Base-by-base conservation (phyloP, 1,284 basidiomycete species). In the Cryptococcus sp. region DNA sequence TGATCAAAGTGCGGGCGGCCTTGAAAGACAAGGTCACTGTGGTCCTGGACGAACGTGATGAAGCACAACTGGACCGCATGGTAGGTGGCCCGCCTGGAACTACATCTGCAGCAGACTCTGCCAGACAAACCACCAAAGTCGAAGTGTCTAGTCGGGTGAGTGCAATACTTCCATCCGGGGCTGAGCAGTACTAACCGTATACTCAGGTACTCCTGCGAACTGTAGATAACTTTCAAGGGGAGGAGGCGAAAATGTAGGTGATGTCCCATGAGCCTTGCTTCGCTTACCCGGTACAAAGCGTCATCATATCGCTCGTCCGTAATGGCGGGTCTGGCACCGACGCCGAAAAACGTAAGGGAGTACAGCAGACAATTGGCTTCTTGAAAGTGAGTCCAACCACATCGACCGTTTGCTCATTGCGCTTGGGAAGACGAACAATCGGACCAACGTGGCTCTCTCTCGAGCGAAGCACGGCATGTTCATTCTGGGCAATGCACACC, bases 221-320 rank as follows among this genome's bases (percentile, higher is more conserved):
- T 1, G 82, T 90, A 1, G 88, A 90, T 64, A 89, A 87, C 60
- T 90, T 85, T 67, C 88, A 90, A 71, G 88, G 76, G 2, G 64
- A 66, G 52, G 64, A 66, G 40, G 64, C 61, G 2, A 63, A 66
- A 39, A 55, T 63, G 59, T 57, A 38, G 48, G 53, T 38, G 22
- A n/a, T n/a, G n/a, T n/a, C n/a, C n/a, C n/a, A n/a, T n/a, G n/a
- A n/a, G n/a, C n/a, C n/a, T n/a, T n/a, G n/a, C n/a, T n/a, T n/a
- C n/a, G n/a, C n/a, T n/a, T n/a, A n/a, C n/a, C n/a, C n/a, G n/a
- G n/a, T n/a, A n/a, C n/a, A n/a, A 25, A 22, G 44, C 22, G 80
- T 88, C 42, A 87, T 89, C 25, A 72, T 90, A 3, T 89, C 87
- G 0, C 81, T 88, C 13, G 88, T 89, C 11, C 79, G 88, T 51